Conservation (phyloP, 2,329 filamentous ascomycete genomes). For the Pseudogymnoascus sp. region DNA sequence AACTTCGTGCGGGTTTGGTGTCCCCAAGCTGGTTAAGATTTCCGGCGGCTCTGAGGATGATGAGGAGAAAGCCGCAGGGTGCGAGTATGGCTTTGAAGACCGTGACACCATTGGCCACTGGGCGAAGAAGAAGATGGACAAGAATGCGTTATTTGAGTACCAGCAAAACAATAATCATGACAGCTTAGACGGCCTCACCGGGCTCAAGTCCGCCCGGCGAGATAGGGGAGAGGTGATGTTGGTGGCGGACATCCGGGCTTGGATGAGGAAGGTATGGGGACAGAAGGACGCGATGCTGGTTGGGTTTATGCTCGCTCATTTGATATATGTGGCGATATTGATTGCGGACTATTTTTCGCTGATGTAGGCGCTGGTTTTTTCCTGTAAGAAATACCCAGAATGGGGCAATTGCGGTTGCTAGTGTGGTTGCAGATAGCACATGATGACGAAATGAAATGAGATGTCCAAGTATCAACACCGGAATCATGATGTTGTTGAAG, state of each 20-base stretch:
- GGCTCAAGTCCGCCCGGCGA: conserved; percentile 45
- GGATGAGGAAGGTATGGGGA: conserved; percentile 14
- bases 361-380: not conserved
- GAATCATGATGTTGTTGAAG: not conserved
- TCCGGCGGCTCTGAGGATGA: conserved; percentile 19
- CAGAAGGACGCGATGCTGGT: conserved; percentile 11
- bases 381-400: not conserved
- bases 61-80: conserved; percentile 24
- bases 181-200: conserved; percentile 54
- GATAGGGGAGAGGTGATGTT: conserved; percentile 41
- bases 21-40: conserved; percentile 41
- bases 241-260: conserved; percentile 31
- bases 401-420: not conserved
- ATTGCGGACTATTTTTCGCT: not conserved
- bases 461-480: not conserved
- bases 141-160: conserved; percentile 46
- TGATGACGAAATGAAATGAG: not conserved
- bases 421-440: not conserved
- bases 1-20: conserved; percentile 60
- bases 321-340: not conserved
- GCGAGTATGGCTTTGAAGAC: conserved; percentile 38
- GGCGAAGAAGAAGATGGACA: conserved; percentile 41
- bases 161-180: conserved; percentile 46
- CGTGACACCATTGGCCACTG: conserved; percentile 50
- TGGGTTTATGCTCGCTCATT: conserved; percentile 11